Base-by-base conservation (phyloP, 116 monocot species). In the Trichopus zeylanicus region DNA sequence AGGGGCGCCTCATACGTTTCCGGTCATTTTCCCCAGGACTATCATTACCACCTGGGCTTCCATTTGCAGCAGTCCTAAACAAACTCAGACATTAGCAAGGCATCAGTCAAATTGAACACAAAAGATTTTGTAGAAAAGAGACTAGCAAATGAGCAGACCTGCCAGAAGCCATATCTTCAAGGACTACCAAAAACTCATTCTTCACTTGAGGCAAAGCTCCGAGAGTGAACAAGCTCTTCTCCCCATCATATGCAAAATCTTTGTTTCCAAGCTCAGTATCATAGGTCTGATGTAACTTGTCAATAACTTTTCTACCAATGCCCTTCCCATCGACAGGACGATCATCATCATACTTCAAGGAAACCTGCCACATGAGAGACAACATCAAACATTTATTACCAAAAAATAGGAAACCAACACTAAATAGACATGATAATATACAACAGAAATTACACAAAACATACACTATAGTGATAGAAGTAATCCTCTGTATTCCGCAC, bases 211-310 rank as follows among this genome's bases (percentile, higher is more conserved):
- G 98, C n/a, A 98, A 85, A 7, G 82, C 29, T 5, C 98, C 98
- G 0, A 91, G 13, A 0, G 98, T 98, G 32, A 98, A 98, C 26
- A 98, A 64, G 24, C 73, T 88, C 29, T 98, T 88, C 37, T 98
- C 98, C 0, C 98, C 98, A 67, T 98, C 98, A 73, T 98, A 98
- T 3, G 92, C 98, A 30, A 98, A 77, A n/a, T 88, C 82, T 31
- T 85, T 91, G 42, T 80, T 72, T 4, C 75, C 98, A 7, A 98
- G 77, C 49, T 91, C 88, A 11, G 73, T 49, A 3, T 57, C 73
- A 68, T 98, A 98, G 3, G 92, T 91, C 59, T 91, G 75, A 4
- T 82, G 72, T 39, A 98, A 29, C 31, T 82, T 91, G 35, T 98
- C 98, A 20, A 98, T 73, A 2, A 98, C 85, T 51, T 60, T 88